Evolutionary conservation across 2,329 filamentous ascomycete genomes (phyloP).

Genomic region (Colletotrichum shisoi): DNA sequence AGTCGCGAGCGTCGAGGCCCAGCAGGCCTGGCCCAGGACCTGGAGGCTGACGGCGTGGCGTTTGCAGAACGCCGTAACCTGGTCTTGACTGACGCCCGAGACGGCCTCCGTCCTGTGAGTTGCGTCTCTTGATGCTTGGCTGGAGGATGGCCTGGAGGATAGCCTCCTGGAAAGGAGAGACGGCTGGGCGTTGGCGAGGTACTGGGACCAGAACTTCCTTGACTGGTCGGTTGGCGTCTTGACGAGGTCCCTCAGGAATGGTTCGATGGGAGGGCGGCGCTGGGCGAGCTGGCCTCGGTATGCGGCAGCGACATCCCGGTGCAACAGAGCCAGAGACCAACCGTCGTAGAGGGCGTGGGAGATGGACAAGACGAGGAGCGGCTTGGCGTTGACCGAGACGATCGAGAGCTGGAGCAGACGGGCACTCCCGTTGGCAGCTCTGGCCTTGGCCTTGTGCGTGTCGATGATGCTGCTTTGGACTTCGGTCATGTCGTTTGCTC

Average conservation of each 20-base stretch:
- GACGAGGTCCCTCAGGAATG: conserved; percentile 64
- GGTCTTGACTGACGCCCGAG: conserved; percentile 26
- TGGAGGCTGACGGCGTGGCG: conserved; percentile 75
- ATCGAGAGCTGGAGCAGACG: conserved; percentile 61
- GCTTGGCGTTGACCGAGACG: conserved; percentile 46
- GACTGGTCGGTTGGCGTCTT: conserved; percentile 48
- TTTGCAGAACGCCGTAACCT: conserved; percentile 67
- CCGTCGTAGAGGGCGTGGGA: conserved; percentile 91
- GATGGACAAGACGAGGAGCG: conserved; percentile 71
- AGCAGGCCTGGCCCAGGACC: conserved; percentile 77
- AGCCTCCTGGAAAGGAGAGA: conserved; percentile 45
- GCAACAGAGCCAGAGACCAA: conserved; percentile 79
- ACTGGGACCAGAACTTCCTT: conserved; percentile 73
- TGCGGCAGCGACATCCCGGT: conserved; percentile 71
- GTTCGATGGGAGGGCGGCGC: conserved; percentile 60
- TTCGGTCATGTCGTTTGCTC: conserved; percentile 46
- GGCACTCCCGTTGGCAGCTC: conserved; percentile 47
- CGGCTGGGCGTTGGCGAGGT: conserved; percentile 62
- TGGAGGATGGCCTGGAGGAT: conserved; percentile 50
- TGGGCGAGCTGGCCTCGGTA: conserved; percentile 59
- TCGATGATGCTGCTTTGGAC: conserved; percentile 49
- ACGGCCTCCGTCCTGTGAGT: conserved; percentile 53
- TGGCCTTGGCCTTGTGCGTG: conserved; percentile 51
- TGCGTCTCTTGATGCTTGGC: conserved; percentile 45
- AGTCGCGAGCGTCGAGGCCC: conserved; percentile 74